Percentiles rank a stretch among this genome's conserved stretches.
Evolutionary conservation across 208 protist genomes (phyloP).

Genomic region (Trypanosoma grayi): DNA sequence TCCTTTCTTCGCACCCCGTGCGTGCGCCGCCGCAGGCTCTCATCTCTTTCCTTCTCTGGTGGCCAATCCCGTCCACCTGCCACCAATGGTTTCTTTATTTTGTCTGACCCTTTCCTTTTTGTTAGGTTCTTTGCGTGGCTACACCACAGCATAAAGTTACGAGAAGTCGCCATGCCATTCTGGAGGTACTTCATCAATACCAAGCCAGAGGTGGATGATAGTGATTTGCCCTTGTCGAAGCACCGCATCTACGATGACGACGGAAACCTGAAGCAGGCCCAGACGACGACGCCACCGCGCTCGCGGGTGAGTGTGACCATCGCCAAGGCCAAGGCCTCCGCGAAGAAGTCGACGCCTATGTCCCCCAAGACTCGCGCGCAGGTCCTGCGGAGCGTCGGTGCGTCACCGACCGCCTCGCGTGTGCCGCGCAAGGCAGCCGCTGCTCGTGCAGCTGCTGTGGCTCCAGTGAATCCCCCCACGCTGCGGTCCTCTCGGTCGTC

Average conservation of each 20-base stretch:
- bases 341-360: slow-evolving; percentile 22
- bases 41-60: neutral
- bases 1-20: too few relatives aligned
- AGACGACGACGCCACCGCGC: neutral
- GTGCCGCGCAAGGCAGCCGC: neutral
- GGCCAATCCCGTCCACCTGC: neutral
- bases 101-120: neutral
- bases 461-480: slow-evolving; percentile 2
- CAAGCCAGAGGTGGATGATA: slow-evolving; percentile 77
- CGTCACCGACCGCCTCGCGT: slow-evolving; percentile 10
- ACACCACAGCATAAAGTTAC: neutral
- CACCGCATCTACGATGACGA: slow-evolving; percentile 84
- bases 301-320: neutral
- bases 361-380: slow-evolving; percentile 28
- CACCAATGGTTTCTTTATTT: neutral
- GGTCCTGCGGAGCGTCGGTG: slow-evolving; percentile 14
- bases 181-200: slow-evolving; percentile 71
- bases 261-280: slow-evolving; percentile 41
- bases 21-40: neutral
- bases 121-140: too few relatives aligned
- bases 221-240: slow-evolving; percentile 78
- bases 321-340: slow-evolving; percentile 12
- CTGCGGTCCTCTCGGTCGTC: too few relatives aligned
- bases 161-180: slow-evolving; percentile 48
- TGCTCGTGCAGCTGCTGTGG: neutral